Base-by-base conservation (phyloP, 108 stramenopile genomes). In the Nitzschia sp. region DNA sequence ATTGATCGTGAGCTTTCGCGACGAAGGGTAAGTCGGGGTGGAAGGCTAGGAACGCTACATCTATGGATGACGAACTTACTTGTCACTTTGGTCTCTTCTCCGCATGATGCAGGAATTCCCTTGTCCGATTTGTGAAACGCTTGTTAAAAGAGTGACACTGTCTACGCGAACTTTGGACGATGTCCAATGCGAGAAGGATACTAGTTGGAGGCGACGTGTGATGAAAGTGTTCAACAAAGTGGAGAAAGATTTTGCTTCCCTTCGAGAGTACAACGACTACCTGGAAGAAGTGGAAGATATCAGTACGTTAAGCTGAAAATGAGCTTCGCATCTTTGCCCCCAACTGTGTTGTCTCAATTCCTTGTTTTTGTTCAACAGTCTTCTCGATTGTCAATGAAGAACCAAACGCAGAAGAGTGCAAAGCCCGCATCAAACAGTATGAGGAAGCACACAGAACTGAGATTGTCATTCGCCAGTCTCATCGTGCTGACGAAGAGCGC, bases 241-340 rank as follows among this genome's bases (percentile, higher is more conserved):
- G 0, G 81, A 93, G 61, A 76, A 69, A 34, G 92, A 93, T 69
- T 93, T 93, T 65, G 58, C 83, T 15, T 75, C 75, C 7, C 73
- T 93, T 8, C 58, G 88, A 24, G 89, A 93, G 76, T 93, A 87
- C 81, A 93, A 93, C 71, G 87, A 93, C 76, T 93, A 93, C 69
- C 76, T 93, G 43, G 92, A 93, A 80, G 87, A 90, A 78, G 89
- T 90, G 20, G 92, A 93, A 51, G 87, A 88, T 68, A 88, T 88
- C 50, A 88, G 61, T 62, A 24, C 12, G 61, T 80, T 70, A 8
- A 7, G 22, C 3, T 25, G 15, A 20, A 34, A 70, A 72, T 78
- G 12, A 0, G 10, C 26, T 24, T 53, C 48, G 41, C 26, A 1
- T 21, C 53, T 54, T 25, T 54, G 19, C 53, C 22, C 24, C 8